Percentiles rank a stretch among this genome's conserved stretches.
phyloP scores from a whole-genome alignment of 805 yeast species.

The Yamadazyma sp. region DNA sequence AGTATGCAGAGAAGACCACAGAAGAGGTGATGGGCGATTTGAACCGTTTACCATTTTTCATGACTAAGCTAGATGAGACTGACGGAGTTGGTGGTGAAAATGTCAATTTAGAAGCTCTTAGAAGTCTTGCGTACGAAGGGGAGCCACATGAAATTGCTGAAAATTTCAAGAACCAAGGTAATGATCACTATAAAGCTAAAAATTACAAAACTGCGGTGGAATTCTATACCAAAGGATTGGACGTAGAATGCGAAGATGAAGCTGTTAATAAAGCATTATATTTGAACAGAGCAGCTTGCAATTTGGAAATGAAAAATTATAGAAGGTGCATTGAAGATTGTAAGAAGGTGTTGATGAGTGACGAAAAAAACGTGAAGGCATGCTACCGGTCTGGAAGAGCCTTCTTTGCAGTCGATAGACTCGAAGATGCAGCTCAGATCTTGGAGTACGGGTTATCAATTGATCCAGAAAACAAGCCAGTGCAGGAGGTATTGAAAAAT shows the following conservation, averaged over 20 bases:
- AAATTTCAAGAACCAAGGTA: conserved; percentile 91
- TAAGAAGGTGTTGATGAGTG: conserved; percentile 60
- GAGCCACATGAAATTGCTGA: conserved; percentile 90
- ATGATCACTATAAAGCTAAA: conserved; percentile 74
- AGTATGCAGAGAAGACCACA: conserved; percentile 57
- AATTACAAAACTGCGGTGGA: conserved; percentile 75
- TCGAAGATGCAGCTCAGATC: conserved; percentile 70
- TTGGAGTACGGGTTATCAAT: conserved; percentile 62
- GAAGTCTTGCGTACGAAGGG: conserved; percentile 91
- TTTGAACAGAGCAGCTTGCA: conserved; percentile 88
- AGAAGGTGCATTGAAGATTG: conserved; percentile 87
- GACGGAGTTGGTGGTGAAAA: conserved; percentile 79
- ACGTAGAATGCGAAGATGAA: conserved; percentile 57
- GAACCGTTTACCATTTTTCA: conserved; percentile 87
- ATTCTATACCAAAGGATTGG: conserved; percentile 78
- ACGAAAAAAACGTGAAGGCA: conserved; percentile 78
- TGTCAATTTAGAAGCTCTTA: conserved; percentile 77
- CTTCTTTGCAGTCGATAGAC: conserved; percentile 61
- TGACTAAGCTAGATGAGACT: conserved; percentile 79
- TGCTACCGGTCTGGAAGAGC: conserved; percentile 84
- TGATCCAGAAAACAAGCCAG: conserved; percentile 59
- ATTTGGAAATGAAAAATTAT: conserved; percentile 80
- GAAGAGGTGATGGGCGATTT: conserved; percentile 78
- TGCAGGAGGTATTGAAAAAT: conserved; percentile 45
- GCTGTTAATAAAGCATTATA: conserved; percentile 62